A percentile compares a stretch with the other conserved stretches of the same genome.
phyloP scores from a whole-genome alignment of 306 rosid species.

The Lotus japonicus region DNA sequence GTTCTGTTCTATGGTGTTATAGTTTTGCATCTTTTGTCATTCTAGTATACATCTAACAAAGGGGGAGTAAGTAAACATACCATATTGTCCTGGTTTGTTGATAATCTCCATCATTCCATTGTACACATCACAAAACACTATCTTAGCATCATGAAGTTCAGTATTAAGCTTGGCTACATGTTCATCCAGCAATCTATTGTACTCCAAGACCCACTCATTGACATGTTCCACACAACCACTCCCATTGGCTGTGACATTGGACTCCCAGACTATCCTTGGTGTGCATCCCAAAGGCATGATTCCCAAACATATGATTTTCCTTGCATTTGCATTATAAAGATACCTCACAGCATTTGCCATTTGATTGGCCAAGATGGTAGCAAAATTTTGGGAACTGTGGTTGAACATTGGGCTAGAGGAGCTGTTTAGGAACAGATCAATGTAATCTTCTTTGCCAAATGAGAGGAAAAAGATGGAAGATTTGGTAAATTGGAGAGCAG shows the following conservation, averaged over 20 bases:
- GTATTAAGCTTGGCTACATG: constrained; percentile 36
- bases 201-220: constrained; percentile 52
- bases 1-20: neutral
- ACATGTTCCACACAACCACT: constrained; percentile 45
- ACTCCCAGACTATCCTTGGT: constrained; percentile 40
- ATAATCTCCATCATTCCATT: constrained; percentile 61
- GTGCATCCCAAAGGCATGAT: constrained; percentile 70
- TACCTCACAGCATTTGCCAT: constrained; percentile 55
- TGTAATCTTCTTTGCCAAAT: constrained; percentile 75
- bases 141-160: constrained; percentile 40
- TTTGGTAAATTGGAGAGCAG: constrained; percentile 41
- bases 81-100: constrained; percentile 36
- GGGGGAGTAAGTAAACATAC: constrained; percentile 25
- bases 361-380: constrained; percentile 55
- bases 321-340: constrained; percentile 53
- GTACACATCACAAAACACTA: constrained; percentile 73
- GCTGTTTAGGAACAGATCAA: constrained; percentile 41
- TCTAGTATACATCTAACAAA: neutral
- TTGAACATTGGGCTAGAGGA: constrained; percentile 25
- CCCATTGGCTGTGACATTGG: constrained; percentile 7
- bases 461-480: constrained; percentile 71
- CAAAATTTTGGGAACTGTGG: constrained; percentile 21
- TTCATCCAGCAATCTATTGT: constrained; percentile 44
- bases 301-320: constrained; percentile 73
- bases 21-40: neutral